Conservation (phyloP, 768 basidiomycete species). For the Cystoderma amianthinum region DNA sequence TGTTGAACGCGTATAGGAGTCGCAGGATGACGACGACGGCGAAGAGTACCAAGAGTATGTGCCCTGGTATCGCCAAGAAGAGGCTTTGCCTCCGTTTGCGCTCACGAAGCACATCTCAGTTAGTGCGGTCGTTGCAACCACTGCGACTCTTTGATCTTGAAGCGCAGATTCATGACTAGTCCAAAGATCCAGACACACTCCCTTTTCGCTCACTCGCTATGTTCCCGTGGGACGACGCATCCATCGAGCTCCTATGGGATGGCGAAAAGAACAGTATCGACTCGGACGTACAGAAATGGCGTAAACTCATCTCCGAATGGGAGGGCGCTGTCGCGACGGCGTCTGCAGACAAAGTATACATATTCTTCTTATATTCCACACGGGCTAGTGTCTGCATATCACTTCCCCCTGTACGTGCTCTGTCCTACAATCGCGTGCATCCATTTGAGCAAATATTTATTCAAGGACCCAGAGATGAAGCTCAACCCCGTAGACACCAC, state of each 20-base stretch:
- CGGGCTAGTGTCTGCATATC: no score
- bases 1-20: neutral
- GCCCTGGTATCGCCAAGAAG: slow-evolving; percentile 30
- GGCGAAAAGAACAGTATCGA: slow-evolving; percentile 22
- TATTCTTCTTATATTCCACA: slow-evolving; percentile 29
- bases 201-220: slow-evolving; percentile 33
- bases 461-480: neutral
- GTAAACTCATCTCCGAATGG: slow-evolving; percentile 35
- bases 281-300: slow-evolving; percentile 35
- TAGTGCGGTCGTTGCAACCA: slow-evolving; percentile 15
- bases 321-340: slow-evolving; percentile 46
- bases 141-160: neutral
- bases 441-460: no score
- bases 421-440: neutral
- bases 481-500: slow-evolving; percentile 18
- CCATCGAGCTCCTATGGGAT: slow-evolving; percentile 31
- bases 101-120: slow-evolving; percentile 38
- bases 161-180: slow-evolving; percentile 14
- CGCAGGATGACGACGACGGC: neutral
- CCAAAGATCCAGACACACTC: slow-evolving; percentile 16
- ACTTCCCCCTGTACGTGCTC: slow-evolving; percentile 23
- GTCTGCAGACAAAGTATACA: slow-evolving; percentile 24
- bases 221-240: slow-evolving; percentile 38
- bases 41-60: no score
- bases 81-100: slow-evolving; percentile 28